phyloP scores from a whole-genome alignment of 1,139 yeast genomes.

The Geotrichum bryndzae region DNA sequence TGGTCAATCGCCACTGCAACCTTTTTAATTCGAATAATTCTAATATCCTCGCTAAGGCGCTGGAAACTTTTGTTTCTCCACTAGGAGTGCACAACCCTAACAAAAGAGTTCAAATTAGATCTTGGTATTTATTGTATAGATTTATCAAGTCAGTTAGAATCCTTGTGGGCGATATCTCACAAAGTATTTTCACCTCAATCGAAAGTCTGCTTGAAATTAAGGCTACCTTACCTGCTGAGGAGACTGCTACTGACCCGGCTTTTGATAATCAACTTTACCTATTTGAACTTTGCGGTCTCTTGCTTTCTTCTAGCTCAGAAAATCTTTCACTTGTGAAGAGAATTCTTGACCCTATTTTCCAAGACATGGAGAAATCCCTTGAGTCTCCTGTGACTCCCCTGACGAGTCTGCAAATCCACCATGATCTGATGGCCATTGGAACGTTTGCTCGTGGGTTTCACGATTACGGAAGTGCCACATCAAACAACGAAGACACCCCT shows the following conservation, averaged over 20 bases:
- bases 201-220: conserved; percentile 51
- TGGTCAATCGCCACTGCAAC: conserved; percentile 70
- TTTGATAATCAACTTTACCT: conserved; percentile 77
- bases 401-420: conserved; percentile 70
- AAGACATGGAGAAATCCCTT: conserved; percentile 56
- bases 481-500: conserved; percentile 10
- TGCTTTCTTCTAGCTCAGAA: conserved; percentile 33
- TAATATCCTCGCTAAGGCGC: conserved; percentile 54
- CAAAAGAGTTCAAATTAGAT: conserved; percentile 61
- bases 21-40: conserved; percentile 48
- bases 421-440: conserved; percentile 81
- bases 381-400: conserved; percentile 38
- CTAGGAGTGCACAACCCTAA: conserved; percentile 72
- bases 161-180: conserved; percentile 44
- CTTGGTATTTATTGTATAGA: conserved; percentile 86
- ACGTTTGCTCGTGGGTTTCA: conserved; percentile 83
- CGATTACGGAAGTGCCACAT: conserved; percentile 26
- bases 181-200: conserved; percentile 47
- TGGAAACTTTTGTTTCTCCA: conserved; percentile 73
- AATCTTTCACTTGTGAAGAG: conserved; percentile 26
- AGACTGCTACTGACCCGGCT: conserved; percentile 52
- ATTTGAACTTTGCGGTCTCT: conserved; percentile 52
- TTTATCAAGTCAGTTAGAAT: conserved; percentile 76
- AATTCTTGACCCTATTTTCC: conserved; percentile 75
- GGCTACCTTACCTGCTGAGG: conserved; percentile 49